Percentiles rank a stretch among this genome's conserved stretches.
Conservation (phyloP, 129 eudicot species). For the Pittosporum tobira region DNA sequence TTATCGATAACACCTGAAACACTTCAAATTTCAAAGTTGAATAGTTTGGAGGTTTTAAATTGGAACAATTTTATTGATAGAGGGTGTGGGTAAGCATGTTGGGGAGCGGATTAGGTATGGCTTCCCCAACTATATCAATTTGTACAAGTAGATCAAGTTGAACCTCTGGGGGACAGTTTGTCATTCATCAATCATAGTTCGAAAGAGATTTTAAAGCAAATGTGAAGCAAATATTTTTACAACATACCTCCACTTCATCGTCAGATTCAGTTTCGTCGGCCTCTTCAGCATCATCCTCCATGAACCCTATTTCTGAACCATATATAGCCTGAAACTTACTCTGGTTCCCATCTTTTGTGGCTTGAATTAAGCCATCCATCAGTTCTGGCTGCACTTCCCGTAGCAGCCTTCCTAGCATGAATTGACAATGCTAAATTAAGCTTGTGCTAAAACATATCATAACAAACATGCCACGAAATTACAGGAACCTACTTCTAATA, state of each 20-base stretch:
- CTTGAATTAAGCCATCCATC: conserved; percentile 61
- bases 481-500: background rate
- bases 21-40: no score
- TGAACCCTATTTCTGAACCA: conserved; percentile 31
- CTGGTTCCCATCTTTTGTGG: conserved; percentile 68
- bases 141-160: background rate
- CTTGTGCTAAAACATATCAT: background rate
- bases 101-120: no score
- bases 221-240: background rate
- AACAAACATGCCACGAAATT: background rate
- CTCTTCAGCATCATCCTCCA: conserved; percentile 33
- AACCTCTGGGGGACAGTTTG: background rate
- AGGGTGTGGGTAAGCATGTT: no score
- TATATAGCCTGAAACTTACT: conserved; percentile 46
- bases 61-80: no score
- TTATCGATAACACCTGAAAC: no score
- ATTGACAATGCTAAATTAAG: background rate
- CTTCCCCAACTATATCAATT: background rate
- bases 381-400: conserved; percentile 71
- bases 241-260: conserved; percentile 54
- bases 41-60: no score
- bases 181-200: background rate
- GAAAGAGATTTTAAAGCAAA: background rate
- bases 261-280: conserved; percentile 40
- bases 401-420: conserved; percentile 57